Percentiles rank a stretch among this genome's conserved stretches.
Conservation (phyloP, 1,284 basidiomycete species). For the Malassezia sympodialis region DNA sequence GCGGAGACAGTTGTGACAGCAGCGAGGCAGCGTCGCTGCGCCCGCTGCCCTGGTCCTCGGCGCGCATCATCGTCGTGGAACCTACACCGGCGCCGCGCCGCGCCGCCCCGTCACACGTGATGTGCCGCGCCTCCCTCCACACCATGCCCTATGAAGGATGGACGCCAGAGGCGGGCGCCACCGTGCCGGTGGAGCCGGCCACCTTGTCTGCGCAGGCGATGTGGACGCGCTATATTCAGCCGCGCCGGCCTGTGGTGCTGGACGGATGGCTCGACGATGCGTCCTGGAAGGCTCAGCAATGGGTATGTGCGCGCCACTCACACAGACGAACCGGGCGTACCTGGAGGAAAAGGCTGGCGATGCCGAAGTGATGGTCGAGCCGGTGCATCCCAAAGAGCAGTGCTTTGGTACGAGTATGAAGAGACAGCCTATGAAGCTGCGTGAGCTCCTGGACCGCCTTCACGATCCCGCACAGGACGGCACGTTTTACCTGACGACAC, state of each 20-base stretch:
- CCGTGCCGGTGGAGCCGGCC: constrained; percentile 7
- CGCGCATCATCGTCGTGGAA: constrained; percentile 16
- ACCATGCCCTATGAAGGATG: constrained; percentile 12
- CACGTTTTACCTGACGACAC: constrained; percentile 44
- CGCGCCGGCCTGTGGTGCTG: constrained; percentile 35
- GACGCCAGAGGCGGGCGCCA: constrained; percentile 2
- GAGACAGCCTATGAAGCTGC: constrained; percentile 24
- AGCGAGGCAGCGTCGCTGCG: background rate
- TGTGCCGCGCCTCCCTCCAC: background rate
- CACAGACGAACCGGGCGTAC: constrained; percentile 29
- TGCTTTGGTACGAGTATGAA: constrained; percentile 38
- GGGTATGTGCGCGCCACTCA: constrained; percentile 22
- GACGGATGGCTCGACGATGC: constrained; percentile 29
- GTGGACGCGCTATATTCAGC: constrained; percentile 32
- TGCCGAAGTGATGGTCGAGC: constrained; percentile 40
- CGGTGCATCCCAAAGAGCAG: constrained; percentile 24
- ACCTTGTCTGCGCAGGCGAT: constrained; percentile 24
- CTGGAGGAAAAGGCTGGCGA: constrained; percentile 27
- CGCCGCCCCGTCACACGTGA: background rate
- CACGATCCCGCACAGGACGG: constrained; percentile 23
- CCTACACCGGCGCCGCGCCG: background rate
- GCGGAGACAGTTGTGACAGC: constrained; percentile 3
- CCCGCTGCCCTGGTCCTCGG: constrained; percentile 12
- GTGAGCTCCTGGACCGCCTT: constrained; percentile 29
- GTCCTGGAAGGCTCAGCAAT: constrained; percentile 29